Evolutionary conservation across 768 basidiomycete genomes (phyloP).

Genomic region (Suillus cothurnatus): DNA sequence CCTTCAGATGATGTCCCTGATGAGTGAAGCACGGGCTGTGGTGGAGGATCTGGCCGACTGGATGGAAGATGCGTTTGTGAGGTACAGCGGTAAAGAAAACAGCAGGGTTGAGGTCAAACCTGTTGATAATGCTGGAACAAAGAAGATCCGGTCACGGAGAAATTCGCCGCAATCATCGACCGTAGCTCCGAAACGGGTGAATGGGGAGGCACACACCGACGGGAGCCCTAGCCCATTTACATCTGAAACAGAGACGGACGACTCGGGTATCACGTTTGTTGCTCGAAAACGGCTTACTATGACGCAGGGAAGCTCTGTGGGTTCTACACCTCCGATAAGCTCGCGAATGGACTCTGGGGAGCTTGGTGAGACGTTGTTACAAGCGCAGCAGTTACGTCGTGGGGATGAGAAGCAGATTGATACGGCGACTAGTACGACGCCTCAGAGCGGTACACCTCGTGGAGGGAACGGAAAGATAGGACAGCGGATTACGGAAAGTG

Average conservation of each 20-base stretch:
- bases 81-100: constrained; percentile 33
- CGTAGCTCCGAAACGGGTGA: constrained; percentile 25
- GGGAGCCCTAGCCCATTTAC: constrained; percentile 34
- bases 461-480: constrained; percentile 48
- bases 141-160: constrained; percentile 30
- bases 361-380: constrained; percentile 17
- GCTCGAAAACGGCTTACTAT: constrained; percentile 49
- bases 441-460: constrained; percentile 33
- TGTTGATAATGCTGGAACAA: constrained; percentile 14
- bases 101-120: constrained; percentile 19
- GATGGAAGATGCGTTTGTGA: constrained; percentile 79
- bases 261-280: constrained; percentile 70
- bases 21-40: constrained; percentile 78
- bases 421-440: not conserved
- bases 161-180: constrained; percentile 22
- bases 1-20: constrained; percentile 89
- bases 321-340: constrained; percentile 27
- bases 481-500: constrained; percentile 74
- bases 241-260: constrained; percentile 69
- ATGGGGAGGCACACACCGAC: constrained; percentile 8
- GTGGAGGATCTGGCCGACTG: constrained; percentile 87
- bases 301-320: constrained; percentile 14
- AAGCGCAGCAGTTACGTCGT: constrained; percentile 11
- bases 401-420: not conserved
- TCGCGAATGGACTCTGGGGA: constrained; percentile 26